Evolutionary conservation across 495 filamentous ascomycete species (phyloP), one percentile per base, ranked within the genome.

Genomic region (Trichoderma virens): DNA sequence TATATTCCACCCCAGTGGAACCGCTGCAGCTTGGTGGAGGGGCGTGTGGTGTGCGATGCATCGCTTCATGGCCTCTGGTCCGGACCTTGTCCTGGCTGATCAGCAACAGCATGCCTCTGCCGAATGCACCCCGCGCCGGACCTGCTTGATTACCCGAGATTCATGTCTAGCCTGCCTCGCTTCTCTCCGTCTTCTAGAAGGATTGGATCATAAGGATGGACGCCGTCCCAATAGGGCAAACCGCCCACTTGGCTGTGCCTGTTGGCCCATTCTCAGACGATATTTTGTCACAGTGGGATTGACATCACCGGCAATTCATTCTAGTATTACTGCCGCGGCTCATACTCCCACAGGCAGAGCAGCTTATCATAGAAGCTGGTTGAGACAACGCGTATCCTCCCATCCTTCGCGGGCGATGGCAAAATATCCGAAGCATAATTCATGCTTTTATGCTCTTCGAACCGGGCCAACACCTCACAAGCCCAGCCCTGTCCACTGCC

Each of bases 371-470:
- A 97, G 70, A 97, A 97, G 75, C 92, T 97, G 27, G 90, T 93
- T 30, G 89, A 92, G 11, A 95, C 80, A 67, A 85, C 80, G 3
- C 82, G 70, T 59, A 83, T 62, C 16, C 64, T 72, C 35, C 35
- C 62, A 30, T 63, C 66, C 65, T 65, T 65, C 31, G 41, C 59
- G 28, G 65, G 69, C 14, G n/a, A 41, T 16, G 80, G 76, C 75
- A 87, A 85, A 31, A 89, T 83, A 77, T 92, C 91, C 66, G 90
- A 89, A 16, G 88, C 93, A 74, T 98, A 98, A 69, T 93, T 94
- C 93, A 98, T 96, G 72, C 92, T 97, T 76, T 90, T 79, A 75
- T 97, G 91, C 72, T 92, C 90, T 64, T 89, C 90, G 70, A 94
- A 94, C 67, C 82, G 82, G 2, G 83, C 88, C 45, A 96, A 66